Evolutionary conservation across 441 rosid genomes (phyloP).

Genomic region (Erodium trifolium): DNA sequence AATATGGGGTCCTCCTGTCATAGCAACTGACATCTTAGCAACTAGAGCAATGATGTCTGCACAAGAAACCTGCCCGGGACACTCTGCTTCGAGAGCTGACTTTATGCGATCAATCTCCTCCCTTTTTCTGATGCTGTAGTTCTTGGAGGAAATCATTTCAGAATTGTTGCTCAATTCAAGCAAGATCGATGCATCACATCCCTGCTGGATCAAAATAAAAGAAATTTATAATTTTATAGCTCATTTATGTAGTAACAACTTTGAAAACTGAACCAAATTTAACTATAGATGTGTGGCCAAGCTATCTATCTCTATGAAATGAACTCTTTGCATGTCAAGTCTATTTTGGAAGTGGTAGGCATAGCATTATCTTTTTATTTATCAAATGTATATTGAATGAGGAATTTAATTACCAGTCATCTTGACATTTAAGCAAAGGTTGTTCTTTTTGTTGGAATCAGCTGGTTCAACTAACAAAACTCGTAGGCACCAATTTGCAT

Average conservation of each 20-base stretch:
- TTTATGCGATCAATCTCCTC: conserved; percentile 23
- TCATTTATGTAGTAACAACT: no score
- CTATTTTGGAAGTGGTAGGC: background rate
- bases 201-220: conserved; percentile 13
- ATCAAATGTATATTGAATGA: no score
- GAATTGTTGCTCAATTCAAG: conserved; percentile 12
- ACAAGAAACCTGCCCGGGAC: conserved; percentile 29
- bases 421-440: background rate
- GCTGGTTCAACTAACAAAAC: background rate
- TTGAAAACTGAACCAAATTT: no score
- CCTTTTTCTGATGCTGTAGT: conserved; percentile 25
- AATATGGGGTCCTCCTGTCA: conserved; percentile 30
- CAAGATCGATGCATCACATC: conserved; percentile 35
- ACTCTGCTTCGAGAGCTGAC: conserved; percentile 12
- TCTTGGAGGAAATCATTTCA: conserved; percentile 22
- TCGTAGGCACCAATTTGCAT: background rate
- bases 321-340: background rate
- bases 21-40: conserved; percentile 26
- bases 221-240: no score
- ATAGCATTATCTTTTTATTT: background rate
- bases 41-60: conserved; percentile 33
- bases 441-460: background rate
- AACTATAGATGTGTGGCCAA: no score
- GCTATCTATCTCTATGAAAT: background rate
- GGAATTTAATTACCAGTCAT: background rate